Evolutionary conservation across 2,329 filamentous ascomycete species (phyloP).

Genomic region (Lasiodiplodia citricola): DNA sequence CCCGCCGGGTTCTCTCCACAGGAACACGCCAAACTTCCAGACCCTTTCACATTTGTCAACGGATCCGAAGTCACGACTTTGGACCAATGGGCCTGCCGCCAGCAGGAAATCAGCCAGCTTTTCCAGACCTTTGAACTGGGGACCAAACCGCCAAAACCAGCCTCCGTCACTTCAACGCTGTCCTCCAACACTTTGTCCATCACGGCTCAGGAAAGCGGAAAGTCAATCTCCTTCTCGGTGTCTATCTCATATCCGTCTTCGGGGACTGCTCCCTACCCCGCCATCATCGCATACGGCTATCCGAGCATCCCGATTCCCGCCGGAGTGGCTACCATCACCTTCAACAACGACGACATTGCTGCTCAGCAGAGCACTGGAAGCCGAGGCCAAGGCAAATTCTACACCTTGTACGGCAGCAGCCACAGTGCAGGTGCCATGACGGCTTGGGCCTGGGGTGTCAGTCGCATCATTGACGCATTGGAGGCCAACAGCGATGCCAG

Average conservation of each 20-base stretch:
- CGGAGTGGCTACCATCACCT: conserved; percentile 62
- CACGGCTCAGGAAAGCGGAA: conserved; percentile 40
- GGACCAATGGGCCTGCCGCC: conserved; percentile 43
- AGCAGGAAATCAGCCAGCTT: conserved; percentile 43
- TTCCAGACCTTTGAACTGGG: conserved; percentile 47
- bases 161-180: conserved; percentile 39
- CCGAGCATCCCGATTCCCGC: conserved; percentile 61
- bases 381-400: conserved; percentile 65
- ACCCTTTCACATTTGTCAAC: conserved; percentile 47
- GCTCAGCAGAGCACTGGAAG: conserved; percentile 52
- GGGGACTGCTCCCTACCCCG: conserved; percentile 57
- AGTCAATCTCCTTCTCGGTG: conserved; percentile 44
- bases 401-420: conserved; percentile 61
- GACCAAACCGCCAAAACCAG: conserved; percentile 43
- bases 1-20: conserved; percentile 40
- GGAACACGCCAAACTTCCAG: conserved; percentile 41
- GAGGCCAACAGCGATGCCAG: conserved; percentile 52
- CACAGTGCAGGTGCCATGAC: conserved; percentile 64
- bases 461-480: conserved; percentile 64
- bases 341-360: conserved; percentile 64
- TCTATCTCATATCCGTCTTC: conserved; percentile 46
- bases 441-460: conserved; percentile 69
- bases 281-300: conserved; percentile 63
- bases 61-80: conserved; percentile 43
- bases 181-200: conserved; percentile 43